These are phyloP conservation scores for Phytophthora palmivora DNA, from an alignment of 352 stramenopile genomes.

Conservation along the genomic window DNA sequence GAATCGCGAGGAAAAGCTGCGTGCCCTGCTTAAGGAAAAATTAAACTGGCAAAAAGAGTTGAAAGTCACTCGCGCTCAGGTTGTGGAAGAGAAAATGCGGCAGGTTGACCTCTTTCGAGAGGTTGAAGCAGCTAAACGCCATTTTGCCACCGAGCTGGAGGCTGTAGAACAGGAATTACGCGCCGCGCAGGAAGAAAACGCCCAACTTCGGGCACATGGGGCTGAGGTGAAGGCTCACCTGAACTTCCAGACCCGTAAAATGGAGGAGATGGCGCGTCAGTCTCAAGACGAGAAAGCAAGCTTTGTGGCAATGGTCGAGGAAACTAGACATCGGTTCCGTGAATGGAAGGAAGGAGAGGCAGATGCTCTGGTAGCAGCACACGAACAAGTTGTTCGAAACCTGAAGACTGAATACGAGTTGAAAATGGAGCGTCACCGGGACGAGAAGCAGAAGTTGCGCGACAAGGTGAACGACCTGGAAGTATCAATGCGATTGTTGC, in stretches of 20 bases:
- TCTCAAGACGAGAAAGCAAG: conserved; percentile 66
- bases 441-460: conserved; percentile 78
- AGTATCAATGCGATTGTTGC: conserved; percentile 65
- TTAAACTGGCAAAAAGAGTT: conserved; percentile 74
- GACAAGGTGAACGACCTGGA: conserved; percentile 81
- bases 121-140: conserved; percentile 57
- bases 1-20: conserved; percentile 72
- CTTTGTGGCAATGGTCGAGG: conserved; percentile 56
- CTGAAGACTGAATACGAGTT: conserved; percentile 72
- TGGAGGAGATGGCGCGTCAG: conserved; percentile 58
- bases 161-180: conserved; percentile 39
- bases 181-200: conserved; percentile 54
- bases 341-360: conserved; percentile 74
- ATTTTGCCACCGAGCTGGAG: conserved; percentile 49
- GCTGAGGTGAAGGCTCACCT: conserved; percentile 54
- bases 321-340: conserved; percentile 63
- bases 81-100: conserved; percentile 78
- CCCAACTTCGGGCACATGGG: conserved; percentile 41
- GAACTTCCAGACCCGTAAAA: conserved; percentile 47
- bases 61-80: conserved; percentile 60
- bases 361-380: conserved; percentile 36
- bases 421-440: conserved; percentile 69
- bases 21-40: conserved; percentile 69
- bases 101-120: conserved; percentile 70
- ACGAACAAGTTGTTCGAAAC: conserved; percentile 57